phyloP scores from a whole-genome alignment of 768 basidiomycete species.

The Nidularia sp. region DNA sequence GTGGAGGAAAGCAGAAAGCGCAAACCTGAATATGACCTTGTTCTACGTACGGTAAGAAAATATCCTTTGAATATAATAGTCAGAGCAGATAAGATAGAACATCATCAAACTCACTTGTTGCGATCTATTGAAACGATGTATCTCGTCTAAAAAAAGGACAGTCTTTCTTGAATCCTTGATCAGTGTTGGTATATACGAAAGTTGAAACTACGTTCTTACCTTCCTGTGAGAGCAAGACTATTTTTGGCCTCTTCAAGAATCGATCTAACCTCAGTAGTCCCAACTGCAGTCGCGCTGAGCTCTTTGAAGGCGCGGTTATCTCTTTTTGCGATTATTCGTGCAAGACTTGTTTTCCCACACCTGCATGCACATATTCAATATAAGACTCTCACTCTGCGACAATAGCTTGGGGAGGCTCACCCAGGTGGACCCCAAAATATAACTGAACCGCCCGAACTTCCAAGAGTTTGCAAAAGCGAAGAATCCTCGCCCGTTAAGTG shows the following conservation, averaged over 20 bases:
- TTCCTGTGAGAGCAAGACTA: slow-evolving; percentile 58
- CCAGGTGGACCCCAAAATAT: slow-evolving; percentile 79
- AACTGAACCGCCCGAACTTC: slow-evolving; percentile 54
- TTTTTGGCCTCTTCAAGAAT: slow-evolving; percentile 76
- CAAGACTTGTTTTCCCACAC: slow-evolving; percentile 75
- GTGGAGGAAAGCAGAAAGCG: not conserved
- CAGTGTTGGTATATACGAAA: slow-evolving; percentile 1
- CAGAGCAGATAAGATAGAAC: slow-evolving; percentile 4
- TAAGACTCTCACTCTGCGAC: not conserved
- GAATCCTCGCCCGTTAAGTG: slow-evolving; percentile 58
- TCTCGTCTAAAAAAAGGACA: slow-evolving; percentile 78
- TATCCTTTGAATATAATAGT: slow-evolving; percentile 39
- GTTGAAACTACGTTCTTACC: slow-evolving; percentile 28
- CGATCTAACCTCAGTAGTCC: slow-evolving; percentile 66
- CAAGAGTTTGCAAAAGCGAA: slow-evolving; percentile 47
- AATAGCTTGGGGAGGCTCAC: slow-evolving; percentile 19
- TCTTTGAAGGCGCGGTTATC: slow-evolving; percentile 68
- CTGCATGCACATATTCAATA: slow-evolving; percentile 18
- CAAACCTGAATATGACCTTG: slow-evolving; percentile 66
- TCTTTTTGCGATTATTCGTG: slow-evolving; percentile 60
- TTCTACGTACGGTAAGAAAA: slow-evolving; percentile 81
- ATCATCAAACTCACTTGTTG: slow-evolving; percentile 45
- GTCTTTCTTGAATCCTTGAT: slow-evolving; percentile 47
- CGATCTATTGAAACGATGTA: slow-evolving; percentile 73
- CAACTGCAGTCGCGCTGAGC: slow-evolving; percentile 67